Conservation (phyloP, 257 asterid genomes). For the Anisodus acutangulus region DNA sequence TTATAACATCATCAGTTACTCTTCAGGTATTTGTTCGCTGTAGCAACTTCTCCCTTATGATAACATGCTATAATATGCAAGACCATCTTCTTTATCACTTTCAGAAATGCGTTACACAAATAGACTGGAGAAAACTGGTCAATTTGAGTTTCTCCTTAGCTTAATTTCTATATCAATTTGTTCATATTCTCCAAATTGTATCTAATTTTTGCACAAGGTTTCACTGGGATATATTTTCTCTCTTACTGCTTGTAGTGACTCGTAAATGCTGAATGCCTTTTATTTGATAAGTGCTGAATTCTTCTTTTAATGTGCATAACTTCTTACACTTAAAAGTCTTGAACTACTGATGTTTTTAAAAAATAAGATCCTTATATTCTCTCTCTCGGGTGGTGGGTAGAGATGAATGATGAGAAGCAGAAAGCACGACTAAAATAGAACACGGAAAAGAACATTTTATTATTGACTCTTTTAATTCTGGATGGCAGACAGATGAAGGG, state of each 20-base stretch:
- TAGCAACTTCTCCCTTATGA: not conserved
- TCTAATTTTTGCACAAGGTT: not conserved
- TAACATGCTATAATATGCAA: not conserved
- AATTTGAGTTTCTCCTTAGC: not conserved
- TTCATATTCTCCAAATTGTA: not conserved
- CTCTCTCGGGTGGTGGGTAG: not conserved
- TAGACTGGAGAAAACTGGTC: not conserved
- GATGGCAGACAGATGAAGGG: conserved; percentile 72
- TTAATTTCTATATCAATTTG: not conserved
- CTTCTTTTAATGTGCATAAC: conserved; percentile 5
- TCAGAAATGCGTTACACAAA: not conserved
- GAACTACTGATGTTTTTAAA: not conserved
- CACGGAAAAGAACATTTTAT: not conserved
- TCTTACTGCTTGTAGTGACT: not conserved
- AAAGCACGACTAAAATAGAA: not conserved
- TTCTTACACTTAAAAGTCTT: not conserved
- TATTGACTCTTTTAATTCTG: conserved; percentile 26
- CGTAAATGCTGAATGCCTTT: not conserved
- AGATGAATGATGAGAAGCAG: conserved; percentile 13
- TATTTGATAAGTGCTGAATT: not conserved
- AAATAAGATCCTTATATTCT: not conserved
- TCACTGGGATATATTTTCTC: not conserved
- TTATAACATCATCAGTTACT: conserved; percentile 83
- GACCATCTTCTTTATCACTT: conserved; percentile 7
- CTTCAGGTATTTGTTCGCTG: conserved; percentile 67